phyloP scores from a whole-genome alignment of 306 rosid species.

The Luffa acutangula region DNA sequence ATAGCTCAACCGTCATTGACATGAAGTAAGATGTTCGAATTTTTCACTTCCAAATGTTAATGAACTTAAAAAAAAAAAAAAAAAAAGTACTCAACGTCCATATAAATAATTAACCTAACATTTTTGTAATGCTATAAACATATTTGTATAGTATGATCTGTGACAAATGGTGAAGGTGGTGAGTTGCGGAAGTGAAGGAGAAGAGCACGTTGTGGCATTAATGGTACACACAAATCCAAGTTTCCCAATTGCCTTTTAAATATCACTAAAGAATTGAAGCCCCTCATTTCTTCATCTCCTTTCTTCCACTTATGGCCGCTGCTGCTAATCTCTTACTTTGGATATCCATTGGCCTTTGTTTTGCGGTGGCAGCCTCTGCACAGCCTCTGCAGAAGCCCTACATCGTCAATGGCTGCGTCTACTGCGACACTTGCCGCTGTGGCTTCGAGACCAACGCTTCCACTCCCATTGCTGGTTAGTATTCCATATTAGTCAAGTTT shows the following conservation, averaged over 20 bases:
- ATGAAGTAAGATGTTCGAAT: too few relatives aligned
- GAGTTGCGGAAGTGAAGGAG: not conserved
- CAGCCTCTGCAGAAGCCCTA: constrained; percentile 14
- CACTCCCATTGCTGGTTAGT: constrained; percentile 22
- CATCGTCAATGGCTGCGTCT: constrained; percentile 35
- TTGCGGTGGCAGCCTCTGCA: constrained; percentile 15
- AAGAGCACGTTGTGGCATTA: not conserved
- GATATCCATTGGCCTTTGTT: not conserved
- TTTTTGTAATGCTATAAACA: too few relatives aligned
- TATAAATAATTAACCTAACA: too few relatives aligned
- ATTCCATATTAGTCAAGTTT: too few relatives aligned
- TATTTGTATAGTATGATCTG: too few relatives aligned
- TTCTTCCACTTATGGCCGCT: not conserved
- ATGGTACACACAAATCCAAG: not conserved
- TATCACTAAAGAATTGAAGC: not conserved
- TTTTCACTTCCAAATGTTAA: too few relatives aligned
- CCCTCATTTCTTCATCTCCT: not conserved
- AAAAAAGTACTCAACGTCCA: too few relatives aligned
- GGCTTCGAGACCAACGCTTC: constrained; percentile 69
- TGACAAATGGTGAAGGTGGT: not conserved
- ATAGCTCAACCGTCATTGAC: too few relatives aligned
- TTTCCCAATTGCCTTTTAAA: not conserved
- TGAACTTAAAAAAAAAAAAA: too few relatives aligned
- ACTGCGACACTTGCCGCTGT: constrained; percentile 72
- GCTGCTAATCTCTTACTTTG: not conserved